Evolutionary conservation across 345 rosid genomes (phyloP).

Genomic region (Hypericum androsaemum): DNA sequence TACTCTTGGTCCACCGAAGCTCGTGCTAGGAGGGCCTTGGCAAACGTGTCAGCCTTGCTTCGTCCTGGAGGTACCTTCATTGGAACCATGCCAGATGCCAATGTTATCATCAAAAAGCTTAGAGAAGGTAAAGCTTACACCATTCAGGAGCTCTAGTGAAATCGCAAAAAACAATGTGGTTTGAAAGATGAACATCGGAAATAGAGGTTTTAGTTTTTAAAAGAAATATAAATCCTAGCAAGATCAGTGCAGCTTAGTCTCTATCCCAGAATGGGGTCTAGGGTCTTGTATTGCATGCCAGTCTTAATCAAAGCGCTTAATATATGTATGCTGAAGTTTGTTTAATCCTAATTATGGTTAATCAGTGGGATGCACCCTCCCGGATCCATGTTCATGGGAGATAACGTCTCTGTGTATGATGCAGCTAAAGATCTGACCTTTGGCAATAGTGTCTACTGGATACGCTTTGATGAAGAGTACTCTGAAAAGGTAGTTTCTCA

Average conservation of each 20-base stretch:
- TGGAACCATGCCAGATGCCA: constrained; percentile 98
- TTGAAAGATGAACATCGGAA: too few species aligned
- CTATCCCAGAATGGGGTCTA: too few species aligned
- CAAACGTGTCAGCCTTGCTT: constrained; percentile 86
- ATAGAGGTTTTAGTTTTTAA: too few species aligned
- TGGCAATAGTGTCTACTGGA: constrained; percentile 83
- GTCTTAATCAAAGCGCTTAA: too few species aligned
- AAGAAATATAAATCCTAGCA: too few species aligned
- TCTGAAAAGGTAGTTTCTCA: constrained; percentile 50
- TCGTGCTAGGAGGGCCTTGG: constrained; percentile 85
- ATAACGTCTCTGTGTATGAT: constrained; percentile 22
- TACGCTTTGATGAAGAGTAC: constrained; percentile 75
- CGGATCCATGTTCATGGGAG: constrained; percentile 17
- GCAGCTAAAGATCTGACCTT: constrained; percentile 66
- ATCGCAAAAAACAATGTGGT: too few species aligned
- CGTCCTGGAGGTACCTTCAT: constrained; percentile 91
- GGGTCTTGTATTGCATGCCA: too few species aligned
- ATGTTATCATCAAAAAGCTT: constrained; percentile 78
- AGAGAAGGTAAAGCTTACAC: constrained; percentile 46
- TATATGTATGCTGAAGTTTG: too few species aligned
- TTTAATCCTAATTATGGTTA: too few species aligned
- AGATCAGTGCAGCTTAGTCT: too few species aligned
- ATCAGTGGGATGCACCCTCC: constrained; percentile 10
- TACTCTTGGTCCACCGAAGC: constrained; percentile 96
- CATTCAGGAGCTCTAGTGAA: too few species aligned